Base-by-base conservation (phyloP, 2,329 filamentous ascomycete genomes). In the Fusarium sp. region DNA sequence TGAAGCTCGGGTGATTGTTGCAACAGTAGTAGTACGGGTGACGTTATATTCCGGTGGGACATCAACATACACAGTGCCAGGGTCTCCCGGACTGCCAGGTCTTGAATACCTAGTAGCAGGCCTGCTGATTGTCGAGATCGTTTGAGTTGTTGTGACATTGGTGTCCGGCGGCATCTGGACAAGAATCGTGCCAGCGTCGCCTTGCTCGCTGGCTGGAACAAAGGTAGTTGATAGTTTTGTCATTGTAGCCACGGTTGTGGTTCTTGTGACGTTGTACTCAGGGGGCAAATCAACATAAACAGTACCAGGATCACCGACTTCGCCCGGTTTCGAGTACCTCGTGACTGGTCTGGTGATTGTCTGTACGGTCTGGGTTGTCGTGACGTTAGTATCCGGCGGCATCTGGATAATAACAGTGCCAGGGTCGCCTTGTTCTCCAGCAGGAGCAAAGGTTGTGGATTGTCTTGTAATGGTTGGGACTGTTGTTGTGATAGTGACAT, bases 1-100 rank as follows among this genome's bases (percentile, higher is more conserved):
- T n/a, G 47, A 56, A 8, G 48, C 40, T 21, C 49, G 45, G 4
- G 50, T 65, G 9, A 64, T 60, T 3, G 66, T 55, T 27, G 48
- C 51, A 7, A 69, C 12, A 7, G 53, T 60, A 3, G 55, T 34
- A 3, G 63, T 67, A 4, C 34, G 13, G 3, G 63, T 67, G 3
- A 67, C 62, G 25, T 67, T 67, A 4, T 66, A 65, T 7, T 66
- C 41, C 6, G 61, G 61, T 25, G 63, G 63, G 6, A 66, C 41
- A 20, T 67, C 61, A 14, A 67, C 41, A 1, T 45, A 45, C 4
- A 67, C 23, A 3, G 63, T 67, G 14, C 56, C 55, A 2, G 63
- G 63, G 8, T 66, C 61, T 7, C 61, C 61, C 7, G 32, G 16
- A 10, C 50, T 50, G 18, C 23, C 57, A 3, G 59, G 47, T 13